Percentiles rank a stretch among this genome's conserved stretches.
Conservation (phyloP, 257 asterid genomes). For the Solanum rostratum region DNA sequence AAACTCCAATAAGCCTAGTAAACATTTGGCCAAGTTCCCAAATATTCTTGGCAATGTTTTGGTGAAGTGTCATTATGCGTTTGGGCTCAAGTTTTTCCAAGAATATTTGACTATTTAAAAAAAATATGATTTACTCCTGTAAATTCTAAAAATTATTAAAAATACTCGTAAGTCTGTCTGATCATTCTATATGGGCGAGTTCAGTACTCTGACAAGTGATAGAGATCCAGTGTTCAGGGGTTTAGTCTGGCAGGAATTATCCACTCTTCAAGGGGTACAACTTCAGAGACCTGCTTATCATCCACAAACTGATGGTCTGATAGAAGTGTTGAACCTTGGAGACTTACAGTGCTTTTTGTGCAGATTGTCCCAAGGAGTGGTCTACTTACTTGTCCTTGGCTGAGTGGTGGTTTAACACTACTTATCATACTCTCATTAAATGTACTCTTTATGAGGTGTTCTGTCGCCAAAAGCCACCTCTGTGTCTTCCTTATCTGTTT, state of each 20-base stretch:
- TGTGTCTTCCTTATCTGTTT: not conserved
- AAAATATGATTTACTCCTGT: too few relatives aligned
- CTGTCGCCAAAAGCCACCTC: not conserved
- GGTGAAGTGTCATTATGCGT: too few relatives aligned
- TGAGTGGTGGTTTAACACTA: not conserved
- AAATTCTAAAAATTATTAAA: too few relatives aligned
- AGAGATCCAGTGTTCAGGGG: not conserved
- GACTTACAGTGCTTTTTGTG: not conserved
- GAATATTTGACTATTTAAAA: too few relatives aligned
- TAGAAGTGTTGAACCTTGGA: not conserved
- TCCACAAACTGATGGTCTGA: not conserved
- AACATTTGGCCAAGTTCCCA: too few relatives aligned
- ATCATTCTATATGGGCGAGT: too few relatives aligned
- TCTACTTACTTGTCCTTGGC: not conserved
- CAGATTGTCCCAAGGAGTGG: not conserved
- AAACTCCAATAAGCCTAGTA: not conserved
- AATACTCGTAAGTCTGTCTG: too few relatives aligned
- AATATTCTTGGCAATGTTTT: too few relatives aligned
- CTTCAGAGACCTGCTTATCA: not conserved
- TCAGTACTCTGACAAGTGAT: not conserved
- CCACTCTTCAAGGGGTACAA: not conserved
- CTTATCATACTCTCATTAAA: not conserved
- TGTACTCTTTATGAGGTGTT: not conserved
- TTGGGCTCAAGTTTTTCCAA: too few relatives aligned
- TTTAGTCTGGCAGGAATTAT: not conserved